Conservation (phyloP, 495 filamentous ascomycete genomes). For the Tricharina praecox region DNA sequence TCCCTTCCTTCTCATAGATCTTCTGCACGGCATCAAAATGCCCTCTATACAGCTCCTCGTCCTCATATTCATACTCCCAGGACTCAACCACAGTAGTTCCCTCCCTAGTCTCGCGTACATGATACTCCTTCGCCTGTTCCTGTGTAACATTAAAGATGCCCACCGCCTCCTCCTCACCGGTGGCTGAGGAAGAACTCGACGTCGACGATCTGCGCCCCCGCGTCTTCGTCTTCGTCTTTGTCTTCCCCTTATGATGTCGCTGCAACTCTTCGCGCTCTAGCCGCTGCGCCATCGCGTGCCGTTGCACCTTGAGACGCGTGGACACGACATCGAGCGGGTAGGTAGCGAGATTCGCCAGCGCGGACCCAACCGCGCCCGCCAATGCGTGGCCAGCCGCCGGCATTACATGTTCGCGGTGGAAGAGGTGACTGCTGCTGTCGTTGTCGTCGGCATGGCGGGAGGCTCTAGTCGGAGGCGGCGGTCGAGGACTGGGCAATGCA, state of each 20-base stretch:
- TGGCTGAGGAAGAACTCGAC: not conserved
- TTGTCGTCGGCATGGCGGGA: conserved; percentile 2
- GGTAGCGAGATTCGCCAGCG: conserved; percentile 59
- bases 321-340: conserved; percentile 80
- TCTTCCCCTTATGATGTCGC: not conserved
- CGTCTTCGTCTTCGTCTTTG: not conserved
- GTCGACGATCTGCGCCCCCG: not conserved
- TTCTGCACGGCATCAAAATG: conserved; percentile 50
- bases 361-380: conserved; percentile 61
- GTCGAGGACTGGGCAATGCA: not conserved
- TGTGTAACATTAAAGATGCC: conserved; percentile 4
- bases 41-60: conserved; percentile 35
- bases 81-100: not conserved
- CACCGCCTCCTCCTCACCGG: conserved; percentile 1
- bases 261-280: not conserved
- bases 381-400: conserved; percentile 77
- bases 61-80: conserved; percentile 27
- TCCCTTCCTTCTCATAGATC: conserved; percentile 55
- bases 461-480: not conserved
- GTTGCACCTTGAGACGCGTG: conserved; percentile 69
- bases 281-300: conserved; percentile 35
- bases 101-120: not conserved
- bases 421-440: conserved; percentile 14
- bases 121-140: conserved; percentile 9
- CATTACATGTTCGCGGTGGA: conserved; percentile 32